Evolutionary conservation across 768 basidiomycete species (phyloP).

Genomic region (Mycena olivaceomarginata): DNA sequence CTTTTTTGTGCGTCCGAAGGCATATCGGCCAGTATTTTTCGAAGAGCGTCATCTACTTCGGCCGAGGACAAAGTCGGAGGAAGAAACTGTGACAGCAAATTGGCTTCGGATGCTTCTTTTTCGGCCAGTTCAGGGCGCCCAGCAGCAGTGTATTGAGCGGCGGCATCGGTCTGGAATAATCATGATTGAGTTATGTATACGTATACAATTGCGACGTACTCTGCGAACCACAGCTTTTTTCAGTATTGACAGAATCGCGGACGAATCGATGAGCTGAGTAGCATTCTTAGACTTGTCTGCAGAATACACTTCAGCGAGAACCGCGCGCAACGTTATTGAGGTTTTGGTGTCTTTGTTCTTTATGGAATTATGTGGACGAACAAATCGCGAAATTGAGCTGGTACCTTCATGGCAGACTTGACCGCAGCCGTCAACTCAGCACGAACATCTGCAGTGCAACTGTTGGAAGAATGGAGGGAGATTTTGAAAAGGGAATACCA

Average conservation of each 20-base stretch:
- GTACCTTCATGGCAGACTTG: constrained; percentile 84
- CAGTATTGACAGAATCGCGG: constrained; percentile 71
- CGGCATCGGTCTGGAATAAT: constrained; percentile 72
- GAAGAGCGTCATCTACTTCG: constrained; percentile 73
- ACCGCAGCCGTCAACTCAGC: constrained; percentile 70
- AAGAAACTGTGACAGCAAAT: constrained; percentile 71
- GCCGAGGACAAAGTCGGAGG: constrained; percentile 76
- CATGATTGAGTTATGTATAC: constrained; percentile 12
- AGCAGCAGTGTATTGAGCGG: constrained; percentile 72
- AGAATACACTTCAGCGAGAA: constrained; percentile 81
- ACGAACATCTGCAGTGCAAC: constrained; percentile 67
- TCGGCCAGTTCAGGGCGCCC: constrained; percentile 80
- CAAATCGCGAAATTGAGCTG: neutral
- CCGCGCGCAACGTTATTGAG: constrained; percentile 76
- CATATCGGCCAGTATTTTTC: constrained; percentile 59
- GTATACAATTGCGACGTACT: constrained; percentile 62
- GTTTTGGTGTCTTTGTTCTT: constrained; percentile 75
- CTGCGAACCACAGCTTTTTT: constrained; percentile 76
- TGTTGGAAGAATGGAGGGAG: neutral
- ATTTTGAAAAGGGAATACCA: constrained; percentile 16
- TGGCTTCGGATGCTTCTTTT: constrained; percentile 76
- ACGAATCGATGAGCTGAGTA: constrained; percentile 62
- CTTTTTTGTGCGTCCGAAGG: constrained; percentile 51
- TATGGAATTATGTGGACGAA: constrained; percentile 9
- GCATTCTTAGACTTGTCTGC: constrained; percentile 79